A percentile compares a stretch with the other conserved stretches of the same genome.
phyloP scores from a whole-genome alignment of 1,139 yeast species.

The Nakaseomyces sp. region DNA sequence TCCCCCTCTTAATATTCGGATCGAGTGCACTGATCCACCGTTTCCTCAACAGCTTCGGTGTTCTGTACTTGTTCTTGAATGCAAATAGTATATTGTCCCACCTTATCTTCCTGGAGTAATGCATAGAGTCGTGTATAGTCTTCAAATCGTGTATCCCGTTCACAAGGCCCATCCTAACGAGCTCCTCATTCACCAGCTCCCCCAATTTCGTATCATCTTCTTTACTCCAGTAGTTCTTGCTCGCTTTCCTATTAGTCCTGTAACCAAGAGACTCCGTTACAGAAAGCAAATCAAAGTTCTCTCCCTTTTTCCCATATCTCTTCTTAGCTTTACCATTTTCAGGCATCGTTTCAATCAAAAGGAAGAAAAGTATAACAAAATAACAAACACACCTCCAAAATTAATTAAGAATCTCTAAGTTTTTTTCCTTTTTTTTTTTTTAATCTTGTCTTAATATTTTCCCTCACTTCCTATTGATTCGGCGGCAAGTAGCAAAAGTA shows the following conservation, averaged over 20 bases:
- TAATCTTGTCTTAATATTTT: too few species aligned
- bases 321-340: slow-evolving; percentile 3
- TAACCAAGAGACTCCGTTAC: slow-evolving; percentile 69
- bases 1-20: slow-evolving; percentile 73
- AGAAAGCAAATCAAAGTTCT: slow-evolving; percentile 49
- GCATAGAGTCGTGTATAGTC: slow-evolving; percentile 24
- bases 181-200: slow-evolving; percentile 33
- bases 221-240: slow-evolving; percentile 59
- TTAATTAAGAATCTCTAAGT: too few species aligned
- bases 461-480: too few species aligned
- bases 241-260: slow-evolving; percentile 56
- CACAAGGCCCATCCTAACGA: slow-evolving; percentile 27
- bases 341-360: background rate
- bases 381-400: background rate
- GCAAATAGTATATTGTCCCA: slow-evolving; percentile 63
- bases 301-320: slow-evolving; percentile 2
- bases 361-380: background rate
- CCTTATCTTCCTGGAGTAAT: slow-evolving; percentile 25
- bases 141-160: slow-evolving; percentile 31
- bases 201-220: slow-evolving; percentile 50
- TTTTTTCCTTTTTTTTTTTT: too few species aligned
- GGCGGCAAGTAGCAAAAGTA: too few species aligned
- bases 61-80: slow-evolving; percentile 37
- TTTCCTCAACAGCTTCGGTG: slow-evolving; percentile 62
- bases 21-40: slow-evolving; percentile 76